Percentiles rank a stretch among this genome's conserved stretches.
phyloP scores from a whole-genome alignment of 768 basidiomycete species.

The Cystofilobasidium ferigula region DNA sequence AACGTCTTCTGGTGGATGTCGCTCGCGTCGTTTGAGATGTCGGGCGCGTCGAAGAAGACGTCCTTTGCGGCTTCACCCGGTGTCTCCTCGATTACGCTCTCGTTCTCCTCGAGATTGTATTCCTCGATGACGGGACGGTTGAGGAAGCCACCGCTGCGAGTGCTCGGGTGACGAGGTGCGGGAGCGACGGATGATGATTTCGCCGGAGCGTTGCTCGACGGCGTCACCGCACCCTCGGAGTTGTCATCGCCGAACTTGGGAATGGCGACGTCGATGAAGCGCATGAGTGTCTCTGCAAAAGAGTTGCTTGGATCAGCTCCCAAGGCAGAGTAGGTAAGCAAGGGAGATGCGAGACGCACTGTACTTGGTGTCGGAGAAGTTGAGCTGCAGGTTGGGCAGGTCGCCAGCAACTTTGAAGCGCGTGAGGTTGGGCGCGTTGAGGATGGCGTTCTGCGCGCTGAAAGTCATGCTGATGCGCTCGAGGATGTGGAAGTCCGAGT shows the following conservation, averaged over 20 bases:
- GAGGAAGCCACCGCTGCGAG: conserved; percentile 31
- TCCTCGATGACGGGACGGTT: conserved; percentile 43
- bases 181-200: neutral
- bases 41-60: conserved; percentile 60
- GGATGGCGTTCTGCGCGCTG: conserved; percentile 82
- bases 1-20: conserved; percentile 54
- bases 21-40: conserved; percentile 47
- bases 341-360: conserved; percentile 30
- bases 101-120: conserved; percentile 47
- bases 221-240: neutral
- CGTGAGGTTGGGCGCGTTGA: conserved; percentile 66
- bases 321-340: too few species aligned
- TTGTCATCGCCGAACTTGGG: conserved; percentile 58
- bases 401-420: conserved; percentile 83
- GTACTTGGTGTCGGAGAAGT: conserved; percentile 44
- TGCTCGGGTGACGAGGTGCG: conserved; percentile 26
- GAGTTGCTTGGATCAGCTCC: too few species aligned
- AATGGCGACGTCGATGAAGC: conserved; percentile 77
- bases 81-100: conserved; percentile 39
- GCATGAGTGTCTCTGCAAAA: conserved; percentile 62
- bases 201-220: neutral
- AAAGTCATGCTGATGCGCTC: conserved; percentile 86
- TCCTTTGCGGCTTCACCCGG: conserved; percentile 30
- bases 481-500: conserved; percentile 61
- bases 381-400: conserved; percentile 74